Conservation (phyloP, 345 rosid species). For the Cardiospermum halicacabum region DNA sequence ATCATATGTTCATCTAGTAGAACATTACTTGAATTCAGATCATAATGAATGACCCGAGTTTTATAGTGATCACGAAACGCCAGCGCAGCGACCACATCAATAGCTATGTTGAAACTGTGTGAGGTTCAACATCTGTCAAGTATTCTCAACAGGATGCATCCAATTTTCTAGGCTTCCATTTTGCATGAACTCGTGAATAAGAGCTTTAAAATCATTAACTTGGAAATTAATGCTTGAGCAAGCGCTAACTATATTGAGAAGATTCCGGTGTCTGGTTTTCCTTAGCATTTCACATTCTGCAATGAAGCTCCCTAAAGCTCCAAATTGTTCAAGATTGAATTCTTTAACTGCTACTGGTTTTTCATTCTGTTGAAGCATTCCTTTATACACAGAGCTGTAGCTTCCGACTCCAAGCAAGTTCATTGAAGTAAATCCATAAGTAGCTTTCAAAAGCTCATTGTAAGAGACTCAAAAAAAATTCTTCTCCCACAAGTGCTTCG, state of each 20-base stretch:
- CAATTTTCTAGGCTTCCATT: slow-evolving; percentile 14
- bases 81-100: slow-evolving; percentile 10
- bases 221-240: slow-evolving; percentile 5
- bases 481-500: background rate
- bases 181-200: slow-evolving; percentile 10
- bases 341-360: slow-evolving; percentile 23
- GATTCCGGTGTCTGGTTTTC: slow-evolving; percentile 16
- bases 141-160: too few relatives aligned
- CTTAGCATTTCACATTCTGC: slow-evolving; percentile 15
- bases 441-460: slow-evolving; percentile 15
- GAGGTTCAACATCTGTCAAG: background rate
- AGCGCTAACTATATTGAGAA: slow-evolving; percentile 6
- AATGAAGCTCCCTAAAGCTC: slow-evolving; percentile 9
- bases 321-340: slow-evolving; percentile 17
- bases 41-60: slow-evolving; percentile 6
- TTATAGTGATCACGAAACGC: slow-evolving; percentile 8
- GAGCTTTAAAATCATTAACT: slow-evolving; percentile 14
- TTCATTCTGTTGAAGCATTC: slow-evolving; percentile 3
- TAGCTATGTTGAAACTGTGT: slow-evolving; percentile 5
- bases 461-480: slow-evolving; percentile 15
- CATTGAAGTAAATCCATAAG: slow-evolving; percentile 14
- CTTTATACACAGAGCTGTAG: slow-evolving; percentile 27
- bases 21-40: slow-evolving; percentile 10
- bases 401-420: slow-evolving; percentile 24
- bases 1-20: slow-evolving; percentile 5